Evolutionary conservation across 2,329 filamentous ascomycete genomes (phyloP), one percentile per base, ranked within the genome.

Genomic region (Aspergillus sp.): DNA sequence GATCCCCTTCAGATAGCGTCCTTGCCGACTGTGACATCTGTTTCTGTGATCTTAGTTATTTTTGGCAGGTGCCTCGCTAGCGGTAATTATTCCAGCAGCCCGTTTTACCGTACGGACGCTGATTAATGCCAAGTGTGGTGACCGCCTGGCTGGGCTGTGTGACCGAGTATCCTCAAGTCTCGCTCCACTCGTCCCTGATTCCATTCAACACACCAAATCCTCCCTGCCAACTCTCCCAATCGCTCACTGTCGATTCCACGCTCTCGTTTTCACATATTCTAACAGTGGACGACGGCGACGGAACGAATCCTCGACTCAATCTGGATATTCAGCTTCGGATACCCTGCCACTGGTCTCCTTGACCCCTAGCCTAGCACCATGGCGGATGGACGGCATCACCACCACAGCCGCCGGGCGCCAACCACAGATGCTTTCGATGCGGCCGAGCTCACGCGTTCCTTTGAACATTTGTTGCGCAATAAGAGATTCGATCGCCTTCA

Each of bases 401-500:
- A 73, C 60, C 71, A 74, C 60, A 63, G 67, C 61, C 71, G 72
- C 57, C 73, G 71, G 67, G 69, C 66, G 67, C 69, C 69, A 57
- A 68, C 63, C 50, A 55, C 64, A 53, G 61, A 69, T 63, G 72
- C 87, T 70, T 89, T 89, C 73, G 90, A 93, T 88, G 92, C 93
- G 28, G 85, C 87, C 71, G 91, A 93, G 62, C 82, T 98, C 71
- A 89, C 91, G 55, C 82, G 90, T 71, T 90, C 92, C 73, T 97
- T 97, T 77, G 92, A 96, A 75, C 90, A 93, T 66, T 82, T 96
- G 63, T 84, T 98, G 73, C 90, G 91, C 76, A 92, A 91, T 61
- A 93, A 91, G 82, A 87, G 93, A 76, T 88, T 97, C 83, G 93
- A 92, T 75, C 91, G 93, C 66, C 84, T 97, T 54, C 88, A 90